Conservation (phyloP, 805 yeast species). For the Ogataea corticis region DNA sequence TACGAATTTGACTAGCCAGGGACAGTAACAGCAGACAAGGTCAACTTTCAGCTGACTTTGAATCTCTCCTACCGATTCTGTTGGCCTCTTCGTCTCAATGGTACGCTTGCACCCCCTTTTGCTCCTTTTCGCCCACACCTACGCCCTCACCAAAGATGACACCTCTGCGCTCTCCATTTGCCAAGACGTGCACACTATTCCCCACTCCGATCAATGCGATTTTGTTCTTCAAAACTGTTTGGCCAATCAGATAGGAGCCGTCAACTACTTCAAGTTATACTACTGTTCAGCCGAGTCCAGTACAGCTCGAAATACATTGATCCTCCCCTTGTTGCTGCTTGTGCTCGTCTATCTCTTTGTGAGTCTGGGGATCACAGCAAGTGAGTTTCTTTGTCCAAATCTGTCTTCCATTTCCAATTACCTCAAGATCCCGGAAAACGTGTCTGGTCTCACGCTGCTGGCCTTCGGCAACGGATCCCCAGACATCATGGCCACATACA, state of each 20-base stretch:
- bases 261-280: conserved; percentile 32
- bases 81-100: neutral
- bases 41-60: no score
- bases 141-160: no score
- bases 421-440: conserved; percentile 69
- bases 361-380: conserved; percentile 76
- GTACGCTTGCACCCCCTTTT: neutral
- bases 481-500: conserved; percentile 81
- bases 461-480: conserved; percentile 95
- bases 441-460: conserved; percentile 84
- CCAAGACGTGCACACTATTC: conserved; percentile 22
- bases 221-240: conserved; percentile 31
- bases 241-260: conserved; percentile 28
- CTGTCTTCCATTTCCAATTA: conserved; percentile 65
- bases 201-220: conserved; percentile 28
- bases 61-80: no score
- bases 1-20: no score
- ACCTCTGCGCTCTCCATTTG: conserved; percentile 14
- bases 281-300: conserved; percentile 28
- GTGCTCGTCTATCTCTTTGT: conserved; percentile 49
- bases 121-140: neutral
- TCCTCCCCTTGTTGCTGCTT: conserved; percentile 22
- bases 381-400: conserved; percentile 83
- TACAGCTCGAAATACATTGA: conserved; percentile 15
- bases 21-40: no score